Evolutionary conservation across 805 yeast genomes (phyloP), one percentile per base, ranked within the genome.

Genomic region (Peterozyma toletana): DNA sequence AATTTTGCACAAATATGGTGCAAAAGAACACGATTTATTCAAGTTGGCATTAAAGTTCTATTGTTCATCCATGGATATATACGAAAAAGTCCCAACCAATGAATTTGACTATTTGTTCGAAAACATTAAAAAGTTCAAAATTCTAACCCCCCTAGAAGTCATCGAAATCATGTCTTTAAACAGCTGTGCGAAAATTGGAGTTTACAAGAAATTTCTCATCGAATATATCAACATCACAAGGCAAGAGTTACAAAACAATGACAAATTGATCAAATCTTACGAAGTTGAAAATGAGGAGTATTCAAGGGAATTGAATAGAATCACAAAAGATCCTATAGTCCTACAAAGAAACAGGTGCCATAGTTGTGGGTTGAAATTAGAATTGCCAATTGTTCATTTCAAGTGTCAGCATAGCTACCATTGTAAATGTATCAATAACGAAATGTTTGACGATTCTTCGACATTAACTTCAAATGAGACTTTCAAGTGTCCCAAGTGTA

Each of bases 371-470:
- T 65, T 73, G 37, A 71, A 75, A 11, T 63, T 91, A 16, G 95
- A 86, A 46, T 70, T 81, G 36, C 97, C 98, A 0, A 73, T 83
- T 2, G 76, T 86, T 1, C 95, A 86, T 53, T 93, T 91, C 66
- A 76, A 79, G 50, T 93, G 99, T 64, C 72, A 73, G 30, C 99
- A 93, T 55, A 78, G 93, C 2, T 89, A 78, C 56, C 98, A 93
- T 56, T 86, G 83, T 52, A 68, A 83, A 37, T 93, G 99, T 57
- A 62, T 88, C 21, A 70, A 70, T 40, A 80, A 78, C 37, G 75
- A 68, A 34, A 60, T 57, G 15, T 50, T 45, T 14, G 55, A 52
- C 15, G 61, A 59, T 16, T 38, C 35, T 7, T 37, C 46, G 15
- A 50, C 48, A 6, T 42, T 45, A 2, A 46, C 45, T 5, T 27